Percentiles rank a stretch among this genome's conserved stretches.
Conservation (phyloP, 2,329 filamentous ascomycete genomes). For the Ascochyta fabae region DNA sequence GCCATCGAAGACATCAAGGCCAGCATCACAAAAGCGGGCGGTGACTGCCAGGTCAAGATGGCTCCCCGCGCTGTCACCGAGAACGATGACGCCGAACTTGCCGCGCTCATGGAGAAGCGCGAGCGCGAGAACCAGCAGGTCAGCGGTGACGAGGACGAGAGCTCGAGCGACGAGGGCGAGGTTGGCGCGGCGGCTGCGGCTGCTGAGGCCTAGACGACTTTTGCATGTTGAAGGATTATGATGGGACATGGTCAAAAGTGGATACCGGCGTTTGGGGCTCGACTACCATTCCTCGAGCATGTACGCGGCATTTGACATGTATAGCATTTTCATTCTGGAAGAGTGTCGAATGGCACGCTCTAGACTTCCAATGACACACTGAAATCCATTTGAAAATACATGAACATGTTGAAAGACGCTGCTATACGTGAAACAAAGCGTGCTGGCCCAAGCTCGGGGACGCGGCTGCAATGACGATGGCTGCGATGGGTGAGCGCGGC, state of each 20-base stretch:
- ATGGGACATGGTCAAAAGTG: constrained; percentile 34
- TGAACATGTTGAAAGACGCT: not conserved
- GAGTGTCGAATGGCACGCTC: constrained; percentile 10
- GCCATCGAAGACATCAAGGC: constrained; percentile 86
- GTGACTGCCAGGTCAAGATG: constrained; percentile 92
- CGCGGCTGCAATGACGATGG: constrained; percentile 11
- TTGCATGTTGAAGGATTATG: constrained; percentile 24
- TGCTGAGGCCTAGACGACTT: constrained; percentile 39
- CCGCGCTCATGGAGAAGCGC: constrained; percentile 98
- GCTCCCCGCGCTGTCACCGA: constrained; percentile 98
- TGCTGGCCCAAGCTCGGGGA: constrained; percentile 3
- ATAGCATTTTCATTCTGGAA: constrained; percentile 20
- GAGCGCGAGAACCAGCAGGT: constrained; percentile 98
- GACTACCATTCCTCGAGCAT: constrained; percentile 26
- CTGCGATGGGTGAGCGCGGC: constrained; percentile 2
- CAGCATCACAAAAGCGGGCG: constrained; percentile 79
- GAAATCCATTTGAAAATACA: not conserved
- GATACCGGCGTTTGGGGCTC: constrained; percentile 38
- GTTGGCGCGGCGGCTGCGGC: constrained; percentile 51
- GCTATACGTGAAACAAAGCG: not conserved
- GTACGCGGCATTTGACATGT: constrained; percentile 27
- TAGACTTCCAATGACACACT: constrained; percentile 13
- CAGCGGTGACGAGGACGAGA: constrained; percentile 94
- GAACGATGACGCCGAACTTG: constrained; percentile 95
- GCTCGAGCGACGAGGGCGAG: constrained; percentile 90